Percentiles rank a stretch among this genome's conserved stretches.
phyloP scores from a whole-genome alignment of 169 alveolate species.

The Cryptosporidium sp. region DNA sequence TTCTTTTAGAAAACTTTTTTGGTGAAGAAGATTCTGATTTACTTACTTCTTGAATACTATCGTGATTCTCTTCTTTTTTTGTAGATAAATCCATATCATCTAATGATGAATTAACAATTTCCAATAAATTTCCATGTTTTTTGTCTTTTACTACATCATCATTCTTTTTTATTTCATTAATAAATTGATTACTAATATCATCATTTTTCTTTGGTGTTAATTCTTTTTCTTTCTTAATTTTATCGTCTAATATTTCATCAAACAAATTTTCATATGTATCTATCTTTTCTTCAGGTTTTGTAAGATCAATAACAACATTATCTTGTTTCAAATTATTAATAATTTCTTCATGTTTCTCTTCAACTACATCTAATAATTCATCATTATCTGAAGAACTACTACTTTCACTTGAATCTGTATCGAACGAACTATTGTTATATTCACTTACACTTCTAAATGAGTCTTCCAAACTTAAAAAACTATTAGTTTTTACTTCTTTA shows the following conservation, averaged over 20 bases:
- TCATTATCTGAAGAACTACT: neutral
- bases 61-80: slow-evolving; percentile 1
- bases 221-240: neutral
- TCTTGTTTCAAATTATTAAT: neutral
- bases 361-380: neutral
- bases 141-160: neutral
- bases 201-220: neutral
- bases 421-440: slow-evolving; percentile 8
- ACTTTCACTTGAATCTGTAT: neutral
- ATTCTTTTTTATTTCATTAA: neutral
- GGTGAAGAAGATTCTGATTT: slow-evolving; percentile 23
- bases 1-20: slow-evolving; percentile 36
- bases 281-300: neutral
- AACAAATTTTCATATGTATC: slow-evolving; percentile 35
- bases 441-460: slow-evolving; percentile 62
- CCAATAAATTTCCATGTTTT: neutral
- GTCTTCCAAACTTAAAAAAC: slow-evolving; percentile 52
- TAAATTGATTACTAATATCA: neutral
- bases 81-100: slow-evolving; percentile 14
- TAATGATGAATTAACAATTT: neutral
- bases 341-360: neutral
- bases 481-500: slow-evolving; percentile 15
- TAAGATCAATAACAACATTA: neutral
- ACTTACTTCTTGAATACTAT: neutral
- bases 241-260: slow-evolving; percentile 52